These are phyloP conservation scores for Jacaranda mimosifolia DNA, from an alignment of 257 asterid species.

Conservation along the genomic window DNA sequence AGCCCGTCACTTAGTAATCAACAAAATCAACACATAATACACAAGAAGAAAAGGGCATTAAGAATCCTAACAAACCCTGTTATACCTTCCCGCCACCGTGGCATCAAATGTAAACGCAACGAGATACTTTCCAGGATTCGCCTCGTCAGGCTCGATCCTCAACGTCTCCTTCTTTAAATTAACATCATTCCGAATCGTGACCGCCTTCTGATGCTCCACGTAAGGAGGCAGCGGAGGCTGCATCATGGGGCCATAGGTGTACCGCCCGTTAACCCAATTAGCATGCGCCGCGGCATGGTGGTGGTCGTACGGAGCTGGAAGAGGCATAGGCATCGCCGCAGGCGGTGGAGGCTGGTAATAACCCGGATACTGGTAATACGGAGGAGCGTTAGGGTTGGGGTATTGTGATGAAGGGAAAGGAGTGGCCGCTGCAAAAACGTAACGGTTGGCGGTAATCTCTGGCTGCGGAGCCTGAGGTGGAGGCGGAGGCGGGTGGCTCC, in stretches of 20 bases:
- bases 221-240: constrained; percentile 69
- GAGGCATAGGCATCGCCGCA: constrained; percentile 66
- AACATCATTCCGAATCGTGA: constrained; percentile 91
- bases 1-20: constrained; percentile 21
- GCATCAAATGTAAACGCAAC: constrained; percentile 96
- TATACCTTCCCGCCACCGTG: constrained; percentile 87
- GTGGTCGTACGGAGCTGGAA: constrained; percentile 82
- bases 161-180: constrained; percentile 94
- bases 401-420: constrained; percentile 88
- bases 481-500: constrained; percentile 83
- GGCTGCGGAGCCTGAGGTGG: constrained; percentile 78
- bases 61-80: background rate
- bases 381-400: constrained; percentile 74
- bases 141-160: constrained; percentile 87
- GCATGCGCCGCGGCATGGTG: constrained; percentile 72
- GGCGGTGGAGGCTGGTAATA: constrained; percentile 77
- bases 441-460: constrained; percentile 78
- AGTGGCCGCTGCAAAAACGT: constrained; percentile 98
- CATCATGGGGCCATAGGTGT: constrained; percentile 79
- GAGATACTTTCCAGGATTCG: constrained; percentile 76
- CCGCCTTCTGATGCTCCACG: constrained; percentile 99
- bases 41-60: background rate
- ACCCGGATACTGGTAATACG: constrained; percentile 87
- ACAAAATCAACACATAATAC: background rate
- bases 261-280: constrained; percentile 76